A percentile compares a stretch with the other conserved stretches of the same genome.
phyloP scores from a whole-genome alignment of 2,329 filamentous ascomycete genomes.

The Fusarium sp. region DNA sequence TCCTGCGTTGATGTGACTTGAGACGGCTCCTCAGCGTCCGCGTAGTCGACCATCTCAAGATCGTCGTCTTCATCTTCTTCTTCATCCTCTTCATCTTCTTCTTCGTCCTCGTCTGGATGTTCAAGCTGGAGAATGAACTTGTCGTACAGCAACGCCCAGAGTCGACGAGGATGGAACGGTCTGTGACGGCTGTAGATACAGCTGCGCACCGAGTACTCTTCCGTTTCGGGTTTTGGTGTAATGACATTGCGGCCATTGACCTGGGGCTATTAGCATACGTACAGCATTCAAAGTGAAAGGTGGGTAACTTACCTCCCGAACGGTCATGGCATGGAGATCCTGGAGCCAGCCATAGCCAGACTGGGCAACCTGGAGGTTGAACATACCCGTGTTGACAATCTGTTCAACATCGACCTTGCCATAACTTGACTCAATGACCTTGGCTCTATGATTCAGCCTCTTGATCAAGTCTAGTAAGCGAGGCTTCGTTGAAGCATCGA shows the following conservation, averaged over 20 bases:
- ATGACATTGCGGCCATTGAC: conserved; percentile 63
- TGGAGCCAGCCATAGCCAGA: conserved; percentile 76
- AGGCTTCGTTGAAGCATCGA: conserved; percentile 54
- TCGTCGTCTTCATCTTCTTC: conserved; percentile 45
- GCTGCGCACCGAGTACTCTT: conserved; percentile 78
- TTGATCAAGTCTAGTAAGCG: conserved; percentile 65
- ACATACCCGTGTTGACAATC: conserved; percentile 73
- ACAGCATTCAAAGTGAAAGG: accelerated
- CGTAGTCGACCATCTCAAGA: conserved; percentile 34
- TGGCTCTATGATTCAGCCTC: conserved; percentile 74
- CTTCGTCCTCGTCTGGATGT: conserved; percentile 51
- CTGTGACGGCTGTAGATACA: conserved; percentile 73
- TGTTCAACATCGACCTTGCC: conserved; percentile 69
- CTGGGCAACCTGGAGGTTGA: conserved; percentile 72
- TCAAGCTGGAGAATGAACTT: conserved; percentile 64
- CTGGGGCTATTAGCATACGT: conserved; percentile 30
- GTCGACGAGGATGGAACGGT: conserved; percentile 62
- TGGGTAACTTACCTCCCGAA: conserved; percentile 60
- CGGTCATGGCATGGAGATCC: conserved; percentile 74
- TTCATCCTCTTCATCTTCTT: conserved; percentile 49
- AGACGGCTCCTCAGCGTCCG: conserved; percentile 14
- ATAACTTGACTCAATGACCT: conserved; percentile 69
- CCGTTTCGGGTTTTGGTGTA: conserved; percentile 75
- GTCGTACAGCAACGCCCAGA: conserved; percentile 59
- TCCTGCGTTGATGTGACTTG: not conserved